Evolutionary conservation across 2,329 filamentous ascomycete genomes (phyloP).

Genomic region (Elsinoe arachidis): DNA sequence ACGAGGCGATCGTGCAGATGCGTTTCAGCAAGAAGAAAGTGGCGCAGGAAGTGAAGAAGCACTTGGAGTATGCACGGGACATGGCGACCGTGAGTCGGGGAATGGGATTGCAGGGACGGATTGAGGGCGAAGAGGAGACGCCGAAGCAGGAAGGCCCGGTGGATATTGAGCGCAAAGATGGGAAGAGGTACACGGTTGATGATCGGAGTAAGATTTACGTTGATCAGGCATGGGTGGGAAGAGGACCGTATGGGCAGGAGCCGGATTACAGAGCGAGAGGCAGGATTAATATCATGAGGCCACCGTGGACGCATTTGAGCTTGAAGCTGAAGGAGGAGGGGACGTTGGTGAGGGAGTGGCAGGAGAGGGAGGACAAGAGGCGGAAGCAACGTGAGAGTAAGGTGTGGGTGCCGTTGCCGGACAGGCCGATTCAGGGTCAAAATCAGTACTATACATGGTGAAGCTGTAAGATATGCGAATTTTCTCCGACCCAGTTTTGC

Average conservation of each 20-base stretch:
- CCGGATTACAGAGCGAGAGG: conserved; percentile 71
- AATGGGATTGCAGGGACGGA: conserved; percentile 60
- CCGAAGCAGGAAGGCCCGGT: conserved; percentile 30
- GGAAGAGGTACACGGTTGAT: conserved; percentile 59
- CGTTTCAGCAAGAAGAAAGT: conserved; percentile 90
- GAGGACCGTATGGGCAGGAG: conserved; percentile 54
- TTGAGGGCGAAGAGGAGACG: conserved; percentile 18
- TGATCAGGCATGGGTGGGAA: conserved; percentile 85
- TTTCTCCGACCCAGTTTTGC: neutral
- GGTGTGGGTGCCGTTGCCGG: conserved; percentile 80
- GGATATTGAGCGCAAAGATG: conserved; percentile 65
- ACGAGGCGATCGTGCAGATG: conserved; percentile 92
- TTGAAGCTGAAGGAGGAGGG: conserved; percentile 88
- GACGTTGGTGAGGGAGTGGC: conserved; percentile 70
- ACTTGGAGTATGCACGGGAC: conserved; percentile 74
- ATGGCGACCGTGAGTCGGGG: conserved; percentile 69
- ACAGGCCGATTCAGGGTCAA: conserved; percentile 75
- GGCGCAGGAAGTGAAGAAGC: conserved; percentile 67
- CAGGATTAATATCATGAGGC: conserved; percentile 56
- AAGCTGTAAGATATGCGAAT: conserved; percentile 9
- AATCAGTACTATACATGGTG: conserved; percentile 91
- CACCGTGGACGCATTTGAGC: conserved; percentile 65
- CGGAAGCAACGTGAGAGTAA: conserved; percentile 64
- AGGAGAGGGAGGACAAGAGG: conserved; percentile 70
- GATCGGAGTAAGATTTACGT: conserved; percentile 83